phyloP scores from a whole-genome alignment of 1,284 basidiomycete species.

The Phellopilus nigrolimitatus region DNA sequence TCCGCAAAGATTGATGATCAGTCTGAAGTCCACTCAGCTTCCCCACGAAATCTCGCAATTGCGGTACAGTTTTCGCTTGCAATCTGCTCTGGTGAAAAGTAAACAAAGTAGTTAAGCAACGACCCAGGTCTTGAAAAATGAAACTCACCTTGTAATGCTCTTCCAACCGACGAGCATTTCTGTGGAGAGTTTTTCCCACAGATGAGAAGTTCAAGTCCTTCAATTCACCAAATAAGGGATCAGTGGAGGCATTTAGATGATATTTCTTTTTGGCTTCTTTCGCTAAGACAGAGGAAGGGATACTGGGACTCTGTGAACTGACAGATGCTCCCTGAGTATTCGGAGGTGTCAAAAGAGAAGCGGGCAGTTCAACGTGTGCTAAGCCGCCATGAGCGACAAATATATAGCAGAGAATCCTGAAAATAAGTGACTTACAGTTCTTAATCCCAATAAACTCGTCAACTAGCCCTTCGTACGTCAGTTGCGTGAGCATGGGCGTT shows the following conservation, averaged over 20 bases:
- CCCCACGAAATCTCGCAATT: constrained; percentile 93
- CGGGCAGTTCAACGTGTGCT: constrained; percentile 91
- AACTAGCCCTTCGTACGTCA: constrained; percentile 97
- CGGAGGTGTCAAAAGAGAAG: constrained; percentile 62
- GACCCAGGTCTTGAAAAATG: constrained; percentile 12
- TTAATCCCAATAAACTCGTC: constrained; percentile 90
- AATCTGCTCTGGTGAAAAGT: constrained; percentile 49
- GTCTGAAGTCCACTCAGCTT: constrained; percentile 88
- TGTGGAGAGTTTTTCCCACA: constrained; percentile 83
- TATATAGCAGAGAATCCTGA: background rate
- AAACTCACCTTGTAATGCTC: constrained; percentile 80
- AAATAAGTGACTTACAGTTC: constrained; percentile 57
- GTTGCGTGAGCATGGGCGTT: constrained; percentile 91
- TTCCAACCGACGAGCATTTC: constrained; percentile 80
- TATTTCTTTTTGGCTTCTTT: constrained; percentile 87
- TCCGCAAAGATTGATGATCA: constrained; percentile 83
- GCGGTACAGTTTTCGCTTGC: constrained; percentile 86
- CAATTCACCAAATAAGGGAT: constrained; percentile 81
- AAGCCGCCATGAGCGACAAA: background rate
- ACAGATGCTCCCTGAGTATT: constrained; percentile 30
- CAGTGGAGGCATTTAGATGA: constrained; percentile 69
- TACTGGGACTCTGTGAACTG: constrained; percentile 34
- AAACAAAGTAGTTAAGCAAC: constrained; percentile 23
- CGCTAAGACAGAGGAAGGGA: constrained; percentile 45
- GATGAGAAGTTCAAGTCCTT: constrained; percentile 92